phyloP scores from a whole-genome alignment of 352 stramenopile species.

The Peronospora farinosa region DNA sequence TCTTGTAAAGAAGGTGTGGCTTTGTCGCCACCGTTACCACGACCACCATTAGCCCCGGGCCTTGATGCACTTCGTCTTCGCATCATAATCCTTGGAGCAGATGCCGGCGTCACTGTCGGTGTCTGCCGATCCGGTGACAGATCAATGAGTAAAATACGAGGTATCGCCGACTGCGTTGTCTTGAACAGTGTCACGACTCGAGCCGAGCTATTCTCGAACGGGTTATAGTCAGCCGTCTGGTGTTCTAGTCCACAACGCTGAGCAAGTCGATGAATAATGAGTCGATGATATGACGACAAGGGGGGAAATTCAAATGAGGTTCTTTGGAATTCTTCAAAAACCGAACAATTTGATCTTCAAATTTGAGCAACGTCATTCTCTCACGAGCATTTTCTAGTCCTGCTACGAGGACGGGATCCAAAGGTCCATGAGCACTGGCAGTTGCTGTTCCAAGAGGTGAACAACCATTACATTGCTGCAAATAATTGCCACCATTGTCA shows the following conservation, averaged over 20 bases:
- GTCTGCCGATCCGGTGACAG: slow-evolving; percentile 70
- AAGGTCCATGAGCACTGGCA: slow-evolving; percentile 47
- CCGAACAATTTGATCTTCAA: slow-evolving; percentile 83
- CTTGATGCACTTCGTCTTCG: slow-evolving; percentile 49
- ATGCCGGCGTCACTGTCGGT: slow-evolving; percentile 56
- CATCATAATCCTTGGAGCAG: slow-evolving; percentile 90
- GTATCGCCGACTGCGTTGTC: slow-evolving; percentile 67
- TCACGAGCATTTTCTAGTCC: slow-evolving; percentile 78
- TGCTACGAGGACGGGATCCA: slow-evolving; percentile 75
- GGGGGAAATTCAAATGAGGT: slow-evolving; percentile 73
- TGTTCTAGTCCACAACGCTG: slow-evolving; percentile 90
- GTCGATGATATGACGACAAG: slow-evolving; percentile 81
- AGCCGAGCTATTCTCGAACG: slow-evolving; percentile 61
- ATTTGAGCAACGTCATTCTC: slow-evolving; percentile 74
- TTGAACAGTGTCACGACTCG: slow-evolving; percentile 88
- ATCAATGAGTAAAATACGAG: slow-evolving; percentile 83
- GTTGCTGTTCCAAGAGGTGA: slow-evolving; percentile 49
- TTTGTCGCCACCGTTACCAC: slow-evolving; percentile 44
- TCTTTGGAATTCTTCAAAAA: slow-evolving; percentile 64
- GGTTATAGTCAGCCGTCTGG: slow-evolving; percentile 74
- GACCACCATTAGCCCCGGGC: slow-evolving; percentile 35
- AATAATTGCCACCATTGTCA: slow-evolving; percentile 52
- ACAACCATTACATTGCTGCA: slow-evolving; percentile 16
- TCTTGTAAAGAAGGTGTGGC: slow-evolving; percentile 82
- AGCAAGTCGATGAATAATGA: slow-evolving; percentile 89